Conservation (phyloP, 2,329 filamentous ascomycete genomes). For the Sporothrix brasiliensis region DNA sequence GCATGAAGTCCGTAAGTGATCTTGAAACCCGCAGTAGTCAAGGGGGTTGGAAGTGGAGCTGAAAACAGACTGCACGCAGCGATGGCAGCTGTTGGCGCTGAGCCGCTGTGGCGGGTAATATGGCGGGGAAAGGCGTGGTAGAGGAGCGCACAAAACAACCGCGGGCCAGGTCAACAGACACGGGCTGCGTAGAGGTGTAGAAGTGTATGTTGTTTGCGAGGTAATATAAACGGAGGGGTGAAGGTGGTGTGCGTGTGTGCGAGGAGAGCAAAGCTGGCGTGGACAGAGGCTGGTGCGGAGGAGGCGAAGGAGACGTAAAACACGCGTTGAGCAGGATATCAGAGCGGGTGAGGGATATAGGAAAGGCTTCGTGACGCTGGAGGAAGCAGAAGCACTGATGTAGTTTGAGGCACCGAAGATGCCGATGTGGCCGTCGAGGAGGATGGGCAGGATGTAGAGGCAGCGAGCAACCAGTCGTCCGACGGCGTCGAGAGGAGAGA, state of each 20-base stretch:
- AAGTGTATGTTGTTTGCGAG: neutral
- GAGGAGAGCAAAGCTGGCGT: neutral
- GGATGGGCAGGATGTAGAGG: neutral
- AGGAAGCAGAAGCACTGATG: constrained; percentile 1
- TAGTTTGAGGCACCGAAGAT: constrained; percentile 21
- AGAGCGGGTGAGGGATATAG: neutral
- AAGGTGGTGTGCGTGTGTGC: neutral
- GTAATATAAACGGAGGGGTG: neutral
- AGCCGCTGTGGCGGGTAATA: constrained; percentile 10
- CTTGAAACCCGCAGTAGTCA: constrained; percentile 33
- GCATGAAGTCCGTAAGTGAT: constrained; percentile 34
- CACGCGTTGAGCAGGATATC: no score
- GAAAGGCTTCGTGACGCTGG: neutral
- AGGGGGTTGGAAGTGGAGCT: constrained; percentile 28
- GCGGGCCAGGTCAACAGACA: constrained; percentile 22
- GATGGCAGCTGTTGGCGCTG: neutral
- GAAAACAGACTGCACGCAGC: neutral
- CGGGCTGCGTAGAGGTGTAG: neutral
- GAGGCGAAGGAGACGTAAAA: neutral
- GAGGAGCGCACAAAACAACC: constrained; percentile 6
- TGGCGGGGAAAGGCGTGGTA: constrained; percentile 2
- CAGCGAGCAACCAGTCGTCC: neutral
- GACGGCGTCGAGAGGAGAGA: neutral
- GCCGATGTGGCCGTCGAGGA: constrained; percentile 14
- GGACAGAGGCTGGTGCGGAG: neutral